Conservation (phyloP, 495 filamentous ascomycete species). For the Penicillium coffeae region DNA sequence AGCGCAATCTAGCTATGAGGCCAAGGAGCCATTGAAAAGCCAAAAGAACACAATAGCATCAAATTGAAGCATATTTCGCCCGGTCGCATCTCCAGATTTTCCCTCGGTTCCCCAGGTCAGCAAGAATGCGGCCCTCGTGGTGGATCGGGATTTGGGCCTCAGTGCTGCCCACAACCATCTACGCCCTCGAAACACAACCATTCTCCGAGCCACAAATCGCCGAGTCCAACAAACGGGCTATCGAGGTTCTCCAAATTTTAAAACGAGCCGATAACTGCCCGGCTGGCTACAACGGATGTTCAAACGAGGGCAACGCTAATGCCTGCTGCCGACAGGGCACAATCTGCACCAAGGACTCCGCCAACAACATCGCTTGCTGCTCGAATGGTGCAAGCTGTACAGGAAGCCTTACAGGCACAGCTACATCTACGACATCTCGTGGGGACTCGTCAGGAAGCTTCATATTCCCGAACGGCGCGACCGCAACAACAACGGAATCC, state of each 20-base stretch:
- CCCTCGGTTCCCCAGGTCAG: slow-evolving; percentile 5
- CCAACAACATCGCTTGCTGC: slow-evolving; percentile 64
- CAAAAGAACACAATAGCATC: neutral
- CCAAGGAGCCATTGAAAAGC: slow-evolving; percentile 1
- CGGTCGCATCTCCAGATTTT: slow-evolving; percentile 4
- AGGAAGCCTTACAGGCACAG: slow-evolving; percentile 44
- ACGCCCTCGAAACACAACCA: slow-evolving; percentile 29
- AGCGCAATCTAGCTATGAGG: slow-evolving; percentile 12
- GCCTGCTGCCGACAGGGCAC: slow-evolving; percentile 55
- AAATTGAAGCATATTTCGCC: neutral
- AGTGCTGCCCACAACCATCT: slow-evolving; percentile 32
- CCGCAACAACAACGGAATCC: slow-evolving; percentile 12
- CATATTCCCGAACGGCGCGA: slow-evolving; percentile 32
- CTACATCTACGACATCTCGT: slow-evolving; percentile 18
- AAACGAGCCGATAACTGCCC: slow-evolving; percentile 49
- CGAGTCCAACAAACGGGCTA: slow-evolving; percentile 26
- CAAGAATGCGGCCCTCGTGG: slow-evolving; percentile 38
- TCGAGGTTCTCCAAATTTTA: slow-evolving; percentile 37
- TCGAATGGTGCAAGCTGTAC: slow-evolving; percentile 59
- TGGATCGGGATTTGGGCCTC: slow-evolving; percentile 37
- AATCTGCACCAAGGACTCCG: slow-evolving; percentile 54
- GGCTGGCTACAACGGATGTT: slow-evolving; percentile 48
- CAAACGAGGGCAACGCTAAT: slow-evolving; percentile 42
- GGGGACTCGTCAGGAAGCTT: slow-evolving; percentile 30
- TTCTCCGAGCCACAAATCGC: slow-evolving; percentile 26